Evolutionary conservation across 441 rosid genomes (phyloP).

Genomic region (Jatropha multifida): DNA sequence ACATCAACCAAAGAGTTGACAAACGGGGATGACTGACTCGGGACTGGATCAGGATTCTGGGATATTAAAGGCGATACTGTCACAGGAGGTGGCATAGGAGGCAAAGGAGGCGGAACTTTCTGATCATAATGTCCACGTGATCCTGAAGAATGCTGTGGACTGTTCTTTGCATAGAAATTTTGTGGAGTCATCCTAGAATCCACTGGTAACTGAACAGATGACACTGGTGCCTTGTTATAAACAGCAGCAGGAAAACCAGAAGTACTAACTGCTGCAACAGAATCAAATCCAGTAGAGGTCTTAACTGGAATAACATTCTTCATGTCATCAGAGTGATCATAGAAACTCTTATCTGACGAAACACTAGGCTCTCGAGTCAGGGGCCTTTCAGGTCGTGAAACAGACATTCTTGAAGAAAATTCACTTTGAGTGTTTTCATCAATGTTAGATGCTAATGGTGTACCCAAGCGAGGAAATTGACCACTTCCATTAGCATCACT

Average conservation of each 20-base stretch:
- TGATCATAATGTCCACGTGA: slow-evolving; percentile 77
- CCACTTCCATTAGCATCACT: slow-evolving; percentile 72
- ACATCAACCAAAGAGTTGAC: slow-evolving; percentile 38
- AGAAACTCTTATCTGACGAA: slow-evolving; percentile 75
- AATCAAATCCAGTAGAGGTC: slow-evolving; percentile 47
- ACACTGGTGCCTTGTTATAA: slow-evolving; percentile 48
- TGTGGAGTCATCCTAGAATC: slow-evolving; percentile 71
- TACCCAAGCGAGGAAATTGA: slow-evolving; percentile 68
- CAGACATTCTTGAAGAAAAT: slow-evolving; percentile 90
- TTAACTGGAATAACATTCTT: slow-evolving; percentile 51
- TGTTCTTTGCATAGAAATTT: slow-evolving; percentile 60
- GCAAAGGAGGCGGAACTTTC: slow-evolving; percentile 80
- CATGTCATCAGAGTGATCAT: slow-evolving; percentile 68
- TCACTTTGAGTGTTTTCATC: slow-evolving; percentile 84
- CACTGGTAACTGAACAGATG: slow-evolving; percentile 43
- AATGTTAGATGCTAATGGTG: slow-evolving; percentile 61
- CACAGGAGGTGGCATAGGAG: slow-evolving; percentile 86
- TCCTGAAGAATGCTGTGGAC: slow-evolving; percentile 58
- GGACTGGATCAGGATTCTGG: slow-evolving; percentile 46
- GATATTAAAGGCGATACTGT: slow-evolving; percentile 48
- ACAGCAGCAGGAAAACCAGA: slow-evolving; percentile 46
- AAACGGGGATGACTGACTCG: slow-evolving; percentile 52
- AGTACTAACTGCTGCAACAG: slow-evolving; percentile 43
- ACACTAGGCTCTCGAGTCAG: slow-evolving; percentile 80
- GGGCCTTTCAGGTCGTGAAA: slow-evolving; percentile 65